Conservation (phyloP, 139 green algal species). For the Chlamydomonas sp. region DNA sequence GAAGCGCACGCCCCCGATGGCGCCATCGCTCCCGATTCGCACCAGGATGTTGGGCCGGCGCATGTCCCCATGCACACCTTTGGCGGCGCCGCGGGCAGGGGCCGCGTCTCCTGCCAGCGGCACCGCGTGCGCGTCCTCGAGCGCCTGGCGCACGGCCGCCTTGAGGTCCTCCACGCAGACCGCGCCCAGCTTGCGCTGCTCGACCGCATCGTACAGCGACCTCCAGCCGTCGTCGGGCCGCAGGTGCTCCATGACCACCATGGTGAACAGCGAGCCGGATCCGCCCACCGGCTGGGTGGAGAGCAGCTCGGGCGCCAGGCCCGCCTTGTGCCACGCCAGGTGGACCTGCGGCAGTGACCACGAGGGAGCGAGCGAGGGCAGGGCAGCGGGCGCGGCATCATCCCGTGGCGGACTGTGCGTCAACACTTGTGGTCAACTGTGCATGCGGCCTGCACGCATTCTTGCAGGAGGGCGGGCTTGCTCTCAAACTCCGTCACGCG, state of each 20-base stretch:
- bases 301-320: neutral
- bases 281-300: neutral
- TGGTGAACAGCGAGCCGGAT: neutral
- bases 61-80: neutral
- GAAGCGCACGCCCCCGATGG: neutral
- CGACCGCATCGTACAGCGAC: neutral
- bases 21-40: neutral
- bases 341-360: neutral
- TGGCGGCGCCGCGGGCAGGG: neutral
- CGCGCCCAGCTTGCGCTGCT: neutral
- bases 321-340: neutral
- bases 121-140: neutral
- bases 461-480: neutral
- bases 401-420: neutral
- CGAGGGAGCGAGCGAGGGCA: neutral
- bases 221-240: neutral
- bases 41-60: neutral
- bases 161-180: neutral
- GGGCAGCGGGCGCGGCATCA: neutral
- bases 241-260: slow-evolving; percentile 3
- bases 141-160: neutral
- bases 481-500: neutral
- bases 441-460: no score
- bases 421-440: neutral
- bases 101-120: neutral